A percentile compares a stretch with the other conserved stretches of the same genome.
These are phyloP conservation scores for Somion occarium DNA, from an alignment of 1,284 basidiomycete genomes.

Conservation along the genomic window DNA sequence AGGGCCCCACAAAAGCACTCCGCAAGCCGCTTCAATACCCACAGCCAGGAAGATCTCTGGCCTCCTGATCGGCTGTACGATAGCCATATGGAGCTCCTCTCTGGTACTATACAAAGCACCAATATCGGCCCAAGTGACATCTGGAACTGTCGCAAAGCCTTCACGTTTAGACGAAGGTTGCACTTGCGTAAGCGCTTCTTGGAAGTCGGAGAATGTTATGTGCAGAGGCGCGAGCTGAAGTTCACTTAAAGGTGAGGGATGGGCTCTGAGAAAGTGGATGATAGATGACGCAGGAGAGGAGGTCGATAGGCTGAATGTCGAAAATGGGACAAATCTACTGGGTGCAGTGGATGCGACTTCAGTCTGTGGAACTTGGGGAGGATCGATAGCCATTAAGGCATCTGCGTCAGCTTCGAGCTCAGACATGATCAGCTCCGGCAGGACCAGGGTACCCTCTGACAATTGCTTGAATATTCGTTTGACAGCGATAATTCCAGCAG, in stretches of 20 bases:
- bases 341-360: slow-evolving; percentile 12
- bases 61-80: slow-evolving; percentile 90
- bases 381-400: slow-evolving; percentile 49
- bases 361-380: slow-evolving; percentile 12
- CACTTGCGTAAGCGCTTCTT: slow-evolving; percentile 73
- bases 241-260: slow-evolving; percentile 76
- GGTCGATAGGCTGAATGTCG: slow-evolving; percentile 31
- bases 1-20: slow-evolving; percentile 97
- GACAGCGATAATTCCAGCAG: slow-evolving; percentile 93
- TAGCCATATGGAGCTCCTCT: slow-evolving; percentile 95
- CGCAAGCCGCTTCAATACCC: slow-evolving; percentile 84
- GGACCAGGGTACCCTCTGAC: slow-evolving; percentile 58
- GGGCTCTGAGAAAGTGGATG: slow-evolving; percentile 82
- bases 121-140: slow-evolving; percentile 92
- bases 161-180: slow-evolving; percentile 97
- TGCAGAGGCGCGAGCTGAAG: slow-evolving; percentile 76
- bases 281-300: slow-evolving; percentile 67
- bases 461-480: slow-evolving; percentile 92
- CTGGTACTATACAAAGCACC: slow-evolving; percentile 86
- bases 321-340: slow-evolving; percentile 35
- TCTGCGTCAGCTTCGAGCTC: slow-evolving; percentile 25
- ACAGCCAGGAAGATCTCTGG: slow-evolving; percentile 87
- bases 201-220: slow-evolving; percentile 81
- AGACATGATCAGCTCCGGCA: slow-evolving; percentile 36
- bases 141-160: slow-evolving; percentile 95